These are phyloP conservation scores for Wallemia hederae DNA, from an alignment of 1,284 basidiomycete species.

Conservation along the genomic window DNA sequence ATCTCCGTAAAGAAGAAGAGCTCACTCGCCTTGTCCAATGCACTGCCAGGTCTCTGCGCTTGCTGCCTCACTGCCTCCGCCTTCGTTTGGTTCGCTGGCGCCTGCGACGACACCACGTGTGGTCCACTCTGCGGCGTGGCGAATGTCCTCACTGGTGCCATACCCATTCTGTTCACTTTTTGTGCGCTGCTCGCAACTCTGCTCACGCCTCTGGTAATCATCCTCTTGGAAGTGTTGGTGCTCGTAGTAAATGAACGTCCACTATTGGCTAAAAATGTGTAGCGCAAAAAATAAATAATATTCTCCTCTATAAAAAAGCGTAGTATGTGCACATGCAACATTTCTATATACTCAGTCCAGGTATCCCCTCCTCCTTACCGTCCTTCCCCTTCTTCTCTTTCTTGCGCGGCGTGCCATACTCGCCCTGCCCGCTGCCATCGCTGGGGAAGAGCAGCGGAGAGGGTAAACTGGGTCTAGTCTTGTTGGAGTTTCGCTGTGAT, in stretches of 20 bases:
- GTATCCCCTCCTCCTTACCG: neutral
- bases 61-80: constrained; percentile 2
- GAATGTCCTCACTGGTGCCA: neutral
- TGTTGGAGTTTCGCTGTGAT: neutral
- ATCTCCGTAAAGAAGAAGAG: constrained; percentile 99
- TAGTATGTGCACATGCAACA: too few relatives aligned
- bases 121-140: neutral
- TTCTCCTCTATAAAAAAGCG: neutral
- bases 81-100: neutral
- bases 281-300: neutral
- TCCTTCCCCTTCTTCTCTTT: neutral
- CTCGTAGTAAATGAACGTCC: too few relatives aligned
- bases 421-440: neutral
- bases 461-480: neutral
- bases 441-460: neutral
- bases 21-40: constrained; percentile 82
- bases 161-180: neutral
- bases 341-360: too few relatives aligned
- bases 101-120: neutral
- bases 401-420: neutral
- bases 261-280: neutral
- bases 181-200: neutral
- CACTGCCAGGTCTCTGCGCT: constrained; percentile 20
- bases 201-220: neutral
- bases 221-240: neutral